Conservation (phyloP, 176 grass and related monocot species). For the Cocos nucifera region DNA sequence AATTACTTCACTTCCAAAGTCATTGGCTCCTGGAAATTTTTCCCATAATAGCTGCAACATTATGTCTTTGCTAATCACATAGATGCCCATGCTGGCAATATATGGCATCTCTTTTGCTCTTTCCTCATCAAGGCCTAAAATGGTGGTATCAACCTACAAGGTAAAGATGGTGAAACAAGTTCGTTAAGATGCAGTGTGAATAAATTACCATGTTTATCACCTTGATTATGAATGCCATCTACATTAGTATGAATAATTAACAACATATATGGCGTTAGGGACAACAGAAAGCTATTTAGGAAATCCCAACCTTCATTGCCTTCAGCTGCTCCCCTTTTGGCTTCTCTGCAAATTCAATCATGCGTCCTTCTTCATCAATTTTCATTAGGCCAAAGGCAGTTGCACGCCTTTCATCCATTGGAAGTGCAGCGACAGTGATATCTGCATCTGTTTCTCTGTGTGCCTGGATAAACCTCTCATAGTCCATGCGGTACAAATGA, state of each 20-base stretch:
- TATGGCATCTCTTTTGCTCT: constrained; percentile 84
- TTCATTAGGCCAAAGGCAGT: constrained; percentile 97
- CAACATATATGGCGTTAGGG: too few relatives aligned
- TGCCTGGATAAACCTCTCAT: constrained; percentile 95
- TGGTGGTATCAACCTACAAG: constrained; percentile 83
- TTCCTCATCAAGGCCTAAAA: constrained; percentile 70
- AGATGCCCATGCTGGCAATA: constrained; percentile 99
- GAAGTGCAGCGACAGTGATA: constrained; percentile 81
- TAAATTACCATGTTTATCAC: too few relatives aligned
- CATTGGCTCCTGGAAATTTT: constrained; percentile 76
- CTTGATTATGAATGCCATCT: too few relatives aligned
- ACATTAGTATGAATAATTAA: too few relatives aligned
- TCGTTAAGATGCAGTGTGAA: too few relatives aligned
- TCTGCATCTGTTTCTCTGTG: constrained; percentile 91
- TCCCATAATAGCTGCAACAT: constrained; percentile 85
- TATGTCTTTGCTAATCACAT: constrained; percentile 87
- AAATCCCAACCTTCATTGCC: constrained; percentile 11
- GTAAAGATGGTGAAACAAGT: background rate
- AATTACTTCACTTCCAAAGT: constrained; percentile 99
- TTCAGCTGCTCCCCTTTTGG: constrained; percentile 5
- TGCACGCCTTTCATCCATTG: constrained; percentile 86
- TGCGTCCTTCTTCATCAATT: constrained; percentile 37
- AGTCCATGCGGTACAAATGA: constrained; percentile 94
- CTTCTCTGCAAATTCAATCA: constrained; percentile 17
- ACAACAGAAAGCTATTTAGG: background rate